Evolutionary conservation across 768 basidiomycete genomes (phyloP).

Genomic region (Pleurotus sapidus): DNA sequence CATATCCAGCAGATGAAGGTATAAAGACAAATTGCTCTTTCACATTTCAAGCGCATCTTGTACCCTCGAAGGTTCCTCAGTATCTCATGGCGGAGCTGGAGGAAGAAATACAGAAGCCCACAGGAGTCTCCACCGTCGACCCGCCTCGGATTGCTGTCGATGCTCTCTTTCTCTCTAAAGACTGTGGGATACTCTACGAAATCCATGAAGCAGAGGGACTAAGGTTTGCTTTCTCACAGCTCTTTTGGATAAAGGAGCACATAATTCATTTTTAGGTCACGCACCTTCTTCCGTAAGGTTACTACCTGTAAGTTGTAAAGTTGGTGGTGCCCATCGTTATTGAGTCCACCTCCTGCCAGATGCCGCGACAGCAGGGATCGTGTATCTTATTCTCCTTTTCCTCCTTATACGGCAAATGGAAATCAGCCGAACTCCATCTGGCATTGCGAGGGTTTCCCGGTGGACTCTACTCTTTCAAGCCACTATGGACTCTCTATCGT

Average conservation of each 20-base stretch:
- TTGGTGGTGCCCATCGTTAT: background rate
- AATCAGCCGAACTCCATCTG: constrained; percentile 72
- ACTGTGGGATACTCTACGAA: constrained; percentile 77
- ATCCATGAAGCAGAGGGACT: constrained; percentile 66
- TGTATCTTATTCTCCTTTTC: constrained; percentile 64
- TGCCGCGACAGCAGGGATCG: constrained; percentile 64
- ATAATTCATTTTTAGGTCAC: constrained; percentile 33
- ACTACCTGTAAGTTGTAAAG: constrained; percentile 48
- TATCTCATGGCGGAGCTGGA: constrained; percentile 67
- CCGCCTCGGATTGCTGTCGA: constrained; percentile 57
- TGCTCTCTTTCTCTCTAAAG: constrained; percentile 70
- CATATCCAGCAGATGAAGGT: constrained; percentile 18
- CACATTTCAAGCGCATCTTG: constrained; percentile 61
- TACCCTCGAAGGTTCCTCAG: constrained; percentile 49
- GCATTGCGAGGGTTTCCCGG: constrained; percentile 73
- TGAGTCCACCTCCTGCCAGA: constrained; percentile 40
- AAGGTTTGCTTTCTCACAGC: constrained; percentile 38
- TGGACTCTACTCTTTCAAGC: constrained; percentile 84
- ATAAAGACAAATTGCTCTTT: constrained; percentile 62
- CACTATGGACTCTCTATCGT: constrained; percentile 78
- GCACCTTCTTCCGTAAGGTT: constrained; percentile 72
- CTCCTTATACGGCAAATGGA: constrained; percentile 76
- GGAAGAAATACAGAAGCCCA: constrained; percentile 70
- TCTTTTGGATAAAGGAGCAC: background rate
- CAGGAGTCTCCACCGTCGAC: constrained; percentile 59